Evolutionary conservation across 1,139 yeast species (phyloP).

Genomic region (Pichia sp.): DNA sequence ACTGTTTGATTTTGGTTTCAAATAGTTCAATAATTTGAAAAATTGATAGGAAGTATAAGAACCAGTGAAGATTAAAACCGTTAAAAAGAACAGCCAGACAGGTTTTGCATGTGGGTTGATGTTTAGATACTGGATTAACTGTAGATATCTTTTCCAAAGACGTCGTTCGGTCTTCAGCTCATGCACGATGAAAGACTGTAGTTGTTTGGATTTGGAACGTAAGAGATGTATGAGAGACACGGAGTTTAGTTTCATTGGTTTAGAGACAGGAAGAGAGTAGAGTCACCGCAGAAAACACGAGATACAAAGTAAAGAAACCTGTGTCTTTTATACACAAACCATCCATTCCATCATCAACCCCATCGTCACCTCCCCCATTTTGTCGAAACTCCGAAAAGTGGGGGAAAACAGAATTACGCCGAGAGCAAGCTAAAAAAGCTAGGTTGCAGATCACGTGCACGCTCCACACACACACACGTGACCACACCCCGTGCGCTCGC

Average conservation of each 20-base stretch:
- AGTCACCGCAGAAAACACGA: no score
- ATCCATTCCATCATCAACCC: no score
- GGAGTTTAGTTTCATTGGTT: background rate
- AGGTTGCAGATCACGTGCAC: background rate
- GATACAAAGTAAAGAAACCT: no score
- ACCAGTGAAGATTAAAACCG: constrained; percentile 16
- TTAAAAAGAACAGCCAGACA: constrained; percentile 27
- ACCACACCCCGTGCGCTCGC: background rate
- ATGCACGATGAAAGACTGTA: background rate
- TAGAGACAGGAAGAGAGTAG: background rate
- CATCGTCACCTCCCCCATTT: no score
- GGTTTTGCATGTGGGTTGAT: constrained; percentile 28
- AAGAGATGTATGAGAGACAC: background rate
- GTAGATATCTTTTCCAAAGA: constrained; percentile 12
- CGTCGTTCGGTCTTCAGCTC: constrained; percentile 8
- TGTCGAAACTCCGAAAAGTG: background rate
- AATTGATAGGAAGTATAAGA: constrained; percentile 11
- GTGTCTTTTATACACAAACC: no score
- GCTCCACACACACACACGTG: background rate
- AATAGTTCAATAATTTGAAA: constrained; percentile 1
- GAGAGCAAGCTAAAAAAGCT: no score
- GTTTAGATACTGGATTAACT: constrained; percentile 15
- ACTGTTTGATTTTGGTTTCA: constrained; percentile 4
- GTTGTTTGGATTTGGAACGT: background rate
- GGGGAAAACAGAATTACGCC: background rate